Percentiles rank a stretch among this genome's conserved stretches.
Conservation (phyloP, 2,329 filamentous ascomycete genomes). For the Mariannaea sp. region DNA sequence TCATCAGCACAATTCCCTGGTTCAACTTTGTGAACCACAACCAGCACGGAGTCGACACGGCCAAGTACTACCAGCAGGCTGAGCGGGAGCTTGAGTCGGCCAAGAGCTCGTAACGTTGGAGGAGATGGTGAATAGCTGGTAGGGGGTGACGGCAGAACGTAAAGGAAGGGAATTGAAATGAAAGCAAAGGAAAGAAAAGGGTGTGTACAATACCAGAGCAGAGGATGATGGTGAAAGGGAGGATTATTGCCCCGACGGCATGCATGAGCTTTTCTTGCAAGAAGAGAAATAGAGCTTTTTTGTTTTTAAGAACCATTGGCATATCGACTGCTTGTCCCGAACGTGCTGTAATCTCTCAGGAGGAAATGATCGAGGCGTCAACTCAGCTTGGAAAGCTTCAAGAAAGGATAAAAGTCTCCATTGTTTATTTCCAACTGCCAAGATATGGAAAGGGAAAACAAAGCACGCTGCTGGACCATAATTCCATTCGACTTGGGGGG, state of each 20-base stretch:
- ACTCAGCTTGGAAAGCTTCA: too few species aligned
- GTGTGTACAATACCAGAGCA: slow-evolving; percentile 37
- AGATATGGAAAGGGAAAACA: too few species aligned
- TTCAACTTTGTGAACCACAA: slow-evolving; percentile 98
- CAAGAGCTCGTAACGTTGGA: slow-evolving; percentile 25
- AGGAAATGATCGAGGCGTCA: too few species aligned
- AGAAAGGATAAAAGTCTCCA: too few species aligned
- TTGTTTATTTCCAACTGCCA: too few species aligned
- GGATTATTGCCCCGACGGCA: slow-evolving; percentile 28
- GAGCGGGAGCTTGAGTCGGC: slow-evolving; percentile 85
- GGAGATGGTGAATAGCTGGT: not conserved
- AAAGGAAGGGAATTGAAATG: too few species aligned
- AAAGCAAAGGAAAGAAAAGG: slow-evolving; percentile 19
- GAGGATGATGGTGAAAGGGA: slow-evolving; percentile 9
- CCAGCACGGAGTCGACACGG: slow-evolving; percentile 94
- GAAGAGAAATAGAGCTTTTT: slow-evolving; percentile 31
- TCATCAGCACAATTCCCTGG: slow-evolving; percentile 87
- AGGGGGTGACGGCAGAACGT: too few species aligned
- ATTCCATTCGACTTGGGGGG: too few species aligned
- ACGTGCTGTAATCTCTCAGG: too few species aligned
- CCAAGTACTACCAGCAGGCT: slow-evolving; percentile 96
- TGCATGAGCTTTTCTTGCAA: slow-evolving; percentile 29
- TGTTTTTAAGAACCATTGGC: not conserved
- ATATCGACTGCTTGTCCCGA: too few species aligned
- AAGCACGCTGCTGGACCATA: too few species aligned